Evolutionary conservation across 805 yeast species (phyloP).

Genomic region (Metschnikowia sp.): DNA sequence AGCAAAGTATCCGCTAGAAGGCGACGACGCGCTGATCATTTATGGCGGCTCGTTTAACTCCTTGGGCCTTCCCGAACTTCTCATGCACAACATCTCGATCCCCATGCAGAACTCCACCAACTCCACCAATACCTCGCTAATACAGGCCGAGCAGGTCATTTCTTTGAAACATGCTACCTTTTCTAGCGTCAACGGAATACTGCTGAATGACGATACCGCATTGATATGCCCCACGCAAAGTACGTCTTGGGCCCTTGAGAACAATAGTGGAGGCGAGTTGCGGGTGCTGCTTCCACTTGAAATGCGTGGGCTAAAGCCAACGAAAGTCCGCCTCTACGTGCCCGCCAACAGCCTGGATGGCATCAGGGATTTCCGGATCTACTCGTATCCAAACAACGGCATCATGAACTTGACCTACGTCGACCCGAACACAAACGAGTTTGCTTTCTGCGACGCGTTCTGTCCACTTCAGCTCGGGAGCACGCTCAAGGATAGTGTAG

Average conservation of each 20-base stretch:
- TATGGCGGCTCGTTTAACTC: constrained; percentile 78
- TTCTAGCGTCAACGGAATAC: constrained; percentile 42
- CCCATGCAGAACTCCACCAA: constrained; percentile 24
- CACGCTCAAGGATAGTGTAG: constrained; percentile 28
- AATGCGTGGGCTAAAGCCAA: constrained; percentile 48
- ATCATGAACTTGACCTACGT: constrained; percentile 88
- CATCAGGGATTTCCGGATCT: constrained; percentile 62
- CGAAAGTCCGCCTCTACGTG: constrained; percentile 70
- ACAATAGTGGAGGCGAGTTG: constrained; percentile 60
- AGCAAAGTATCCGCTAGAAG: constrained; percentile 36
- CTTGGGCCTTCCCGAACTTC: constrained; percentile 50
- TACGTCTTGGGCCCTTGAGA: constrained; percentile 52
- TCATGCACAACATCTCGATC: constrained; percentile 31
- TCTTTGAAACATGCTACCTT: constrained; percentile 56
- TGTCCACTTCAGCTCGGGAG: constrained; percentile 64
- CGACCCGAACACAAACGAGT: constrained; percentile 64
- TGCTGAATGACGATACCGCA: constrained; percentile 22
- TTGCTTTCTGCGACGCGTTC: constrained; percentile 75
- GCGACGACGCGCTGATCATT: constrained; percentile 46
- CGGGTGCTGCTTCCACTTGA: constrained; percentile 54
- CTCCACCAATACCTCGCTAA: constrained; percentile 34
- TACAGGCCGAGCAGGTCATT: constrained; percentile 59
- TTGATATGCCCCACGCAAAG: constrained; percentile 58
- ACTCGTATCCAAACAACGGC: constrained; percentile 76
- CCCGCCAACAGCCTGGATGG: constrained; percentile 48